Base-by-base conservation (phyloP, 1,284 basidiomycete species). In the Pisolithus thermaeus region DNA sequence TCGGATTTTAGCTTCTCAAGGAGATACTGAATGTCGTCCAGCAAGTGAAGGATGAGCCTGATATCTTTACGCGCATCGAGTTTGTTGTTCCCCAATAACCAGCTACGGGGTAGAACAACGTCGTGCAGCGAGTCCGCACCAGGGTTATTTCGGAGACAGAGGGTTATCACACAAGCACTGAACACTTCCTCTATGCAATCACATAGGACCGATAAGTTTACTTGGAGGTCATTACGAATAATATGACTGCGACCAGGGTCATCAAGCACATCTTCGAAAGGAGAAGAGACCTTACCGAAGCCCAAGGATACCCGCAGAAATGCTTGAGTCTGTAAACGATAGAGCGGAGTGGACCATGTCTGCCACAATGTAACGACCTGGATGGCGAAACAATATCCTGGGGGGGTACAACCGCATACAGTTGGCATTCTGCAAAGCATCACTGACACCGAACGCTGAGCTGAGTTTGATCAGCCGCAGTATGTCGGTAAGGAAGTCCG, bases 41-140 rank as follows among this genome's bases (percentile, higher is more conserved):
- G 35, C 0, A 62, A 7, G 3, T 47, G 32, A 2, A 47, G 3
- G 3, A 58, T 30, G 32, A 56, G 23, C 57, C 16, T 47, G 39
- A 53, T 39, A 14, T 35, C 32, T 35, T 35, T 35, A 14, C 12
- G 32, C 5, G 30, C 32, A 22, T 59, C 39, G 1, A 62, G 48
- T 43, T 59, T 63, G 35, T 66, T 54, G 0, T 62, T 52, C 16
- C 56, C 59, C 2, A 67, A 48, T 16, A 79, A 53, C 78, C 78
- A 81, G 48, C 70, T 73, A 14, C 72, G 70, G 0, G 78, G 79
- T 28, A 82, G 66, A 3, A 72, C 73, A 12, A 77, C 56, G 11
- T 70, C 67, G 47, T 81, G 73, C 0, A 78, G 59, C 12, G 58
- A 53, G 0, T 25, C n/a, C 20, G 11, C 18, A 35, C 9, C 32